Evolutionary conservation across 352 stramenopile genomes (phyloP).

Genomic region (Phytophthora meadii): DNA sequence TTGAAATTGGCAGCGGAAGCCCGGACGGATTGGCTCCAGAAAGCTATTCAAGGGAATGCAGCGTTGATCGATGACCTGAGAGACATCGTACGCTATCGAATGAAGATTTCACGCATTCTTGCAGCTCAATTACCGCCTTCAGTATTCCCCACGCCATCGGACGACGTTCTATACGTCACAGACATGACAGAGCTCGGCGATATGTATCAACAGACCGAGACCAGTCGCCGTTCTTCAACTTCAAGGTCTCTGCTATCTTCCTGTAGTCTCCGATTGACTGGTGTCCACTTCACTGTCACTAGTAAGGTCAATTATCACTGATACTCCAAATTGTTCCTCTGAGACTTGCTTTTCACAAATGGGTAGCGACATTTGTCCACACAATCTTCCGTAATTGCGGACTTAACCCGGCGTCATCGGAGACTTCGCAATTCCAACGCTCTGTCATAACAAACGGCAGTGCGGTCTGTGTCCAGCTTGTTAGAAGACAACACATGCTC

Average conservation of each 20-base stretch:
- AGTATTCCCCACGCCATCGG: background rate
- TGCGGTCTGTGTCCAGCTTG: background rate
- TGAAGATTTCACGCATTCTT: background rate
- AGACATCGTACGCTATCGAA: background rate
- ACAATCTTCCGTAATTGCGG: background rate
- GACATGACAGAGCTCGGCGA: slow-evolving; percentile 4
- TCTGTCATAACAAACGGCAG: background rate
- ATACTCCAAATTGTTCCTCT: too few relatives aligned
- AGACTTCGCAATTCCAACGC: slow-evolving; percentile 7
- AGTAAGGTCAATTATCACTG: too few relatives aligned
- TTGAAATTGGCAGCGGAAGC: slow-evolving; percentile 1
- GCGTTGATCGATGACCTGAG: background rate
- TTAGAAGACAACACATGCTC: slow-evolving; percentile 8
- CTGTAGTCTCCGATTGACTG: too few relatives aligned
- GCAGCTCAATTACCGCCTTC: background rate
- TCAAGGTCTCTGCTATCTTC: too few relatives aligned
- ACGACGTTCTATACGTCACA: slow-evolving; percentile 6
- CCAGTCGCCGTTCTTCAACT: too few relatives aligned
- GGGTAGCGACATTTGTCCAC: too few relatives aligned
- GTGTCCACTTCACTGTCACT: too few relatives aligned
- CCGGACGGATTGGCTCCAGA: slow-evolving; percentile 1
- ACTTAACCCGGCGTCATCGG: background rate
- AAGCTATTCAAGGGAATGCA: background rate
- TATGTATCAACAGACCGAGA: slow-evolving; percentile 2
- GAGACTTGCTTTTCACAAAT: too few relatives aligned